phyloP scores from a whole-genome alignment of 495 filamentous ascomycete species.

The Penicillium atrosanguineum region DNA sequence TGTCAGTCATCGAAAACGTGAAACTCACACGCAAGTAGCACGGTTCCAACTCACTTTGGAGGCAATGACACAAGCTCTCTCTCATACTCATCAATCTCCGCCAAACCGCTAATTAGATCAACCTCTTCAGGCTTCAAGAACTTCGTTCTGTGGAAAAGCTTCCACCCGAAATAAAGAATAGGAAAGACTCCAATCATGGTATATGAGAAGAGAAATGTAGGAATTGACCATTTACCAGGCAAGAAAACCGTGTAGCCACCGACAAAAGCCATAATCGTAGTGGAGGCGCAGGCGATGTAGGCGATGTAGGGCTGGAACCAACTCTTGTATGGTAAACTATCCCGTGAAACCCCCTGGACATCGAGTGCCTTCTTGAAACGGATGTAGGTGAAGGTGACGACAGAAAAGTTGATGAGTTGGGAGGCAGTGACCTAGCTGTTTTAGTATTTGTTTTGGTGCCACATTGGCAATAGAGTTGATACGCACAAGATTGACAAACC shows the following conservation, averaged over 20 bases:
- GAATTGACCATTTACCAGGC: conserved; percentile 66
- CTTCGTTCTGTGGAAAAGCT: conserved; percentile 62
- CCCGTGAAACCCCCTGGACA: conserved; percentile 64
- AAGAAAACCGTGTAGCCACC: conserved; percentile 76
- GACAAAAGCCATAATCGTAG: conserved; percentile 69
- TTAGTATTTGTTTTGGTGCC: neutral
- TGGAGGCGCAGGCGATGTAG: conserved; percentile 61
- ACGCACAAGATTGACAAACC: conserved; percentile 70
- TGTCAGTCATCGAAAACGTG: conserved; percentile 7
- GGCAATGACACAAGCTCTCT: conserved; percentile 56
- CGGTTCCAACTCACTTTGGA: conserved; percentile 49
- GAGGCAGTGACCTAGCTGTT: conserved; percentile 55
- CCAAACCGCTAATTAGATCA: conserved; percentile 61
- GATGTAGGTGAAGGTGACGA: conserved; percentile 62
- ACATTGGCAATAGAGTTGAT: neutral
- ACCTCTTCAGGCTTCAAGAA: conserved; percentile 57
- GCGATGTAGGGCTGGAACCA: conserved; percentile 68
- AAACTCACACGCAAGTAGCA: neutral
- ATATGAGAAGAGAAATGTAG: conserved; percentile 77
- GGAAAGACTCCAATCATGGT: conserved; percentile 68
- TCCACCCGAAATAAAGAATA: conserved; percentile 67
- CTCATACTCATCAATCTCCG: conserved; percentile 73
- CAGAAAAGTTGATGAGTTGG: conserved; percentile 69
- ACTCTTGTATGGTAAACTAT: conserved; percentile 63
- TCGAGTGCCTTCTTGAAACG: conserved; percentile 67